These are phyloP conservation scores for Talaromyces marneffei DNA, from an alignment of 2,329 filamentous ascomycete genomes.

Conservation along the genomic window DNA sequence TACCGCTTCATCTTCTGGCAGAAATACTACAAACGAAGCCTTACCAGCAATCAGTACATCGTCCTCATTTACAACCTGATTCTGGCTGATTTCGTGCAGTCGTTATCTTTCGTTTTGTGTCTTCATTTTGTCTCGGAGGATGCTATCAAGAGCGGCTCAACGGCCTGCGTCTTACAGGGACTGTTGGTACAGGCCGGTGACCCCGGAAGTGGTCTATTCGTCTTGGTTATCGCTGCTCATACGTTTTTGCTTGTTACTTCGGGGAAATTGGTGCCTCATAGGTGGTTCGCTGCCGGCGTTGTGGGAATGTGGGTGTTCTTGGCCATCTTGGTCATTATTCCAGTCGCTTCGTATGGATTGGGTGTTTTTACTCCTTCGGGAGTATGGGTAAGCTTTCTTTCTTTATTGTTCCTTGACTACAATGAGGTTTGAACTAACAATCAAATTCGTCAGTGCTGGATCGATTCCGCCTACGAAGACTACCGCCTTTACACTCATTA, in stretches of 20 bases:
- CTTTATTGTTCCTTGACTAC: neutral
- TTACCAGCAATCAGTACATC: constrained; percentile 51
- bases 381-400: constrained; percentile 42
- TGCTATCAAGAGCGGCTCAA: constrained; percentile 41
- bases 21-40: constrained; percentile 43
- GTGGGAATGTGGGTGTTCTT: constrained; percentile 44
- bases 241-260: constrained; percentile 47
- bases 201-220: constrained; percentile 48
- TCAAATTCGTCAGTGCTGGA: constrained; percentile 43
- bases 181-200: constrained; percentile 51
- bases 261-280: constrained; percentile 43
- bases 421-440: neutral
- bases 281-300: constrained; percentile 41
- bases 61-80: constrained; percentile 49
- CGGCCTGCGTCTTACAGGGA: constrained; percentile 47
- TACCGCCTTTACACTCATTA: constrained; percentile 50
- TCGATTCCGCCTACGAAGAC: constrained; percentile 38
- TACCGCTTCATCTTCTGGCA: constrained; percentile 49
- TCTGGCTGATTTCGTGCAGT: constrained; percentile 47
- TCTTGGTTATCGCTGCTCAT: constrained; percentile 51
- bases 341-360: constrained; percentile 38
- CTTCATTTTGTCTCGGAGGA: constrained; percentile 43
- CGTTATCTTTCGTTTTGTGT: constrained; percentile 42
- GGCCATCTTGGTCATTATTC: constrained; percentile 43
- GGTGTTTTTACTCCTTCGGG: constrained; percentile 45